Evolutionary conservation across 148 eudicot genomes (phyloP).

Genomic region (Dysphania ambrosioides): DNA sequence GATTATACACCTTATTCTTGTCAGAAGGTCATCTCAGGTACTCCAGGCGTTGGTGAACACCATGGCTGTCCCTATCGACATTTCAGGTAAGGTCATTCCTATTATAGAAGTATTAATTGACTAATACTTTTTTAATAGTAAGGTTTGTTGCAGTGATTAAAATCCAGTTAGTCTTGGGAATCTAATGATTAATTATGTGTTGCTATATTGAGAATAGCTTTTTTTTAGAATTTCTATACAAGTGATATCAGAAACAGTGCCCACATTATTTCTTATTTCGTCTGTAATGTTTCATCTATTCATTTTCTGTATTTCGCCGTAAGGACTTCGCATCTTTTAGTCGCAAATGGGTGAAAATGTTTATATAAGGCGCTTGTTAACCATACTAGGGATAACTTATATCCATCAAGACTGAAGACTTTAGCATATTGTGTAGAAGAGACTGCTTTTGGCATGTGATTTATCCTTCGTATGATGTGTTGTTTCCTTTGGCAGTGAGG

Average conservation of each 20-base stretch:
- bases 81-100: constrained; percentile 59
- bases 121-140: not conserved
- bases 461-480: not conserved
- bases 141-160: not conserved
- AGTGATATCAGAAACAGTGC: not conserved
- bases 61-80: constrained; percentile 99
- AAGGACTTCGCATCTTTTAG: not conserved
- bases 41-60: constrained; percentile 94
- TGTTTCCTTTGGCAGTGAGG: constrained; percentile 55
- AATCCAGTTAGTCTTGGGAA: not conserved
- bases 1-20: constrained; percentile 86
- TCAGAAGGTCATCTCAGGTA: constrained; percentile 65
- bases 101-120: not conserved
- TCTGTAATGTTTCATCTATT: not conserved
- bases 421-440: not conserved
- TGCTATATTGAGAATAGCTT: not conserved
- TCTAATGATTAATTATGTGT: not conserved
- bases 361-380: not conserved
- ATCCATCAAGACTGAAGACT: not conserved
- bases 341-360: not conserved
- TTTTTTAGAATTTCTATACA: too few species aligned
- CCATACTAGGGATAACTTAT: not conserved
- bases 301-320: not conserved
- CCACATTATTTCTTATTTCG: not conserved
- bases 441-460: constrained; percentile 7